Conservation (phyloP, 2,329 filamentous ascomycete genomes). For the Ophiostoma pallidulum region DNA sequence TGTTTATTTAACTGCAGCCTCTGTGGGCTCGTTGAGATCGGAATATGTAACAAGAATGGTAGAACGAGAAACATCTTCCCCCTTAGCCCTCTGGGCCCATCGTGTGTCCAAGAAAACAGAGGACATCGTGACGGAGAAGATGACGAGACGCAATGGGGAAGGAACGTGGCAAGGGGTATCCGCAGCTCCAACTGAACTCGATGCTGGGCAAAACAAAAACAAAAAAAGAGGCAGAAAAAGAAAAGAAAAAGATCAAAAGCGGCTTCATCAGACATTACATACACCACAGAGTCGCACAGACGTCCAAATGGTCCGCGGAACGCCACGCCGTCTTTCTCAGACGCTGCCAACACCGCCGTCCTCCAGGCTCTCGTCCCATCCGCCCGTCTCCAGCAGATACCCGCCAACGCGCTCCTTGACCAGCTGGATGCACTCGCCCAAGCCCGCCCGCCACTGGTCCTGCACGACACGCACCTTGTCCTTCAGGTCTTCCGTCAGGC, state of each 20-base stretch:
- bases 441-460: slow-evolving; percentile 78
- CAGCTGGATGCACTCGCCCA: slow-evolving; percentile 66
- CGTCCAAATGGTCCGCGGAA: no score
- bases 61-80: no score
- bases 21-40: no score
- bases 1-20: no score
- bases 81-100: no score
- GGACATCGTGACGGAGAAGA: background rate
- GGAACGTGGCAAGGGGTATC: slow-evolving; percentile 17
- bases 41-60: no score
- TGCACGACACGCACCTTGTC: slow-evolving; percentile 88
- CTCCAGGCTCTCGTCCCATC: slow-evolving; percentile 74
- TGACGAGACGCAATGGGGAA: no score
- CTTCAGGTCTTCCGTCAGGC: slow-evolving; percentile 77
- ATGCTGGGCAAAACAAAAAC: background rate
- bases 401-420: slow-evolving; percentile 66
- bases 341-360: slow-evolving; percentile 42
- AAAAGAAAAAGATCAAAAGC: background rate
- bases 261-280: no score
- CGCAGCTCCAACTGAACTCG: slow-evolving; percentile 13
- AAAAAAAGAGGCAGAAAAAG: background rate
- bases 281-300: no score
- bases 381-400: slow-evolving; percentile 67
- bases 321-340: slow-evolving; percentile 17
- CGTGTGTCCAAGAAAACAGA: background rate